Evolutionary conservation across 345 rosid genomes (phyloP).

Genomic region (Brassica juncea): DNA sequence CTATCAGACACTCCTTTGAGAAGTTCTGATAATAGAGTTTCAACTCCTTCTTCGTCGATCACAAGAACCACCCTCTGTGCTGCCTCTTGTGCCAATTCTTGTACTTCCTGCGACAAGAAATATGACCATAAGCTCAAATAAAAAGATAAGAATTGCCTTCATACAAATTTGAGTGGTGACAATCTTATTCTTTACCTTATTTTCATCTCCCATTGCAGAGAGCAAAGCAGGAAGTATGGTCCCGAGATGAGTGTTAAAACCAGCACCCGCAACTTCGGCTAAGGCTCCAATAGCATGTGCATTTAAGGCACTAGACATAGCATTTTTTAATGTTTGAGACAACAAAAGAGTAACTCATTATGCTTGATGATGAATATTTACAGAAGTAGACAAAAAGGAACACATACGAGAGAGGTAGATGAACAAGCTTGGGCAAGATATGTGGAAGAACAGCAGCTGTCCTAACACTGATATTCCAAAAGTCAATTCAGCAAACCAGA

Average conservation of each 20-base stretch:
- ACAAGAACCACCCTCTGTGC: conserved; percentile 85
- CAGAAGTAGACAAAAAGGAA: conserved; percentile 31
- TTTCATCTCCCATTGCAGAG: conserved; percentile 75
- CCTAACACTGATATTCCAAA: conserved; percentile 69
- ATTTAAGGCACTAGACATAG: conserved; percentile 75
- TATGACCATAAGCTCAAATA: conserved; percentile 8
- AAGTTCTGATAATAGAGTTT: conserved; percentile 79
- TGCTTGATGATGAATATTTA: conserved; percentile 2
- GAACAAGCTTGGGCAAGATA: conserved; percentile 93
- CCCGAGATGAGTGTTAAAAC: conserved; percentile 84
- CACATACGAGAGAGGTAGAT: conserved; percentile 89
- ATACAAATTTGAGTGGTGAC: conserved; percentile 9
- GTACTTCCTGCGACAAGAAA: conserved; percentile 62
- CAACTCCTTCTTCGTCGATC: conserved; percentile 92
- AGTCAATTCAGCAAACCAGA: conserved; percentile 32
- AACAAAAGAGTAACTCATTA: neutral
- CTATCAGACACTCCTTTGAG: conserved; percentile 76
- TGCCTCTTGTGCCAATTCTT: conserved; percentile 81
- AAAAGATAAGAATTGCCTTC: conserved; percentile 5
- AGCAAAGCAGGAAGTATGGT: conserved; percentile 93
- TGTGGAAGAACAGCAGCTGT: conserved; percentile 97
- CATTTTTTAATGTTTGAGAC: conserved; percentile 17
- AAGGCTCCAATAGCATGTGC: conserved; percentile 98
- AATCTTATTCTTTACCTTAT: conserved; percentile 49
- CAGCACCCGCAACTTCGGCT: conserved; percentile 97